Conservation (phyloP, 331 rosid genomes). For the Phaseolus coccineus region DNA sequence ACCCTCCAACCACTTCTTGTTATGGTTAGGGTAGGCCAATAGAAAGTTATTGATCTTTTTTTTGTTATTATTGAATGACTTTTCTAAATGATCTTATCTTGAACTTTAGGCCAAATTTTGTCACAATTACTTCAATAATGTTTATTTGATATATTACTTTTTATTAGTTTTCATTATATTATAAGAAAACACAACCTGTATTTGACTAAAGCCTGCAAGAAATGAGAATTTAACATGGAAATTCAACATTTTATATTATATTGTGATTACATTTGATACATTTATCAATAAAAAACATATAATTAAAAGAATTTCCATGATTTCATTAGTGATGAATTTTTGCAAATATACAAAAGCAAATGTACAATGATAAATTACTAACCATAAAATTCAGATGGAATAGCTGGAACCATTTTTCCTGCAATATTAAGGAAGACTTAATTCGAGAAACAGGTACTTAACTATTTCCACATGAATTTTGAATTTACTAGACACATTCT, state of each 20-base stretch:
- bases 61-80: not conserved
- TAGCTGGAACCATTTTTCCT: constrained; percentile 81
- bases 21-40: constrained; percentile 7
- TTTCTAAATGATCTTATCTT: not conserved
- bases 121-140: not conserved
- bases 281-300: too few species aligned
- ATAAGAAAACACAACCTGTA: too few species aligned
- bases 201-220: constrained; percentile 4
- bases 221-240: not conserved
- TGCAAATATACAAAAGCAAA: not conserved
- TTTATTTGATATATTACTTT: not conserved
- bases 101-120: not conserved
- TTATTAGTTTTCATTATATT: not conserved
- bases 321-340: not conserved
- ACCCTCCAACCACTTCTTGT: constrained; percentile 13
- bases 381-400: constrained; percentile 67
- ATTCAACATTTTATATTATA: too few species aligned
- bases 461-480: not conserved
- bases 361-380: constrained; percentile 11
- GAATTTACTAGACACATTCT: not conserved
- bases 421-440: constrained; percentile 62
- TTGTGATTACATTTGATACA: not conserved
- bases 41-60: not conserved
- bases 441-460: constrained; percentile 70
- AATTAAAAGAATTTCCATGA: not conserved